A percentile compares a stretch with the other conserved stretches of the same genome.
Evolutionary conservation across 805 yeast genomes (phyloP).

Genomic region (Metschnikowia dekortorum): DNA sequence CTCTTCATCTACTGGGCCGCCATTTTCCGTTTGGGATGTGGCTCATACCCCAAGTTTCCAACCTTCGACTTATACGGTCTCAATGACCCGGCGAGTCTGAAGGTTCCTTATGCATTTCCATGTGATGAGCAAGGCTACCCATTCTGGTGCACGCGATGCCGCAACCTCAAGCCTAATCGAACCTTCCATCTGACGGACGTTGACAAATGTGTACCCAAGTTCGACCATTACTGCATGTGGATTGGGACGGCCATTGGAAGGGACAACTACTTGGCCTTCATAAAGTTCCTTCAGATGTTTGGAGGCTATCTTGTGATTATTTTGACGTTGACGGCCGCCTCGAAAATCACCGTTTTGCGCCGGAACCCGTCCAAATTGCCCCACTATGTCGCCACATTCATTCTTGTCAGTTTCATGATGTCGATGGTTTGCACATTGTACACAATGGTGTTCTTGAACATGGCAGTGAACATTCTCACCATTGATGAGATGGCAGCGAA

Average conservation of each 20-base stretch:
- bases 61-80: conserved; percentile 31
- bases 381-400: conserved; percentile 46
- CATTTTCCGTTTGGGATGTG: conserved; percentile 54
- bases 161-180: conserved; percentile 60
- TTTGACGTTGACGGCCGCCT: conserved; percentile 20
- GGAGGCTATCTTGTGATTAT: conserved; percentile 30
- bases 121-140: conserved; percentile 77
- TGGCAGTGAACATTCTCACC: conserved; percentile 49
- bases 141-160: conserved; percentile 66
- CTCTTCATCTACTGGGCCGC: conserved; percentile 39
- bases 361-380: conserved; percentile 32
- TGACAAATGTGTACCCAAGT: conserved; percentile 59
- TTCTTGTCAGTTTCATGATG: conserved; percentile 43
- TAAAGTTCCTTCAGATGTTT: conserved; percentile 45
- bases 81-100: conserved; percentile 19
- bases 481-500: conserved; percentile 49
- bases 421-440: conserved; percentile 42
- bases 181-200: conserved; percentile 62
- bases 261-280: conserved; percentile 56
- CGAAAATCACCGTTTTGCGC: conserved; percentile 20
- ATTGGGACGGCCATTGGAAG: conserved; percentile 70
- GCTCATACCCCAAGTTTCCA: conserved; percentile 34
- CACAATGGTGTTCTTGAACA: conserved; percentile 41
- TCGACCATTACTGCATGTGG: conserved; percentile 85
- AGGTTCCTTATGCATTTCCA: conserved; percentile 55